phyloP scores from a whole-genome alignment of 2,329 filamentous ascomycete genomes.

The Xylaria sp. region DNA sequence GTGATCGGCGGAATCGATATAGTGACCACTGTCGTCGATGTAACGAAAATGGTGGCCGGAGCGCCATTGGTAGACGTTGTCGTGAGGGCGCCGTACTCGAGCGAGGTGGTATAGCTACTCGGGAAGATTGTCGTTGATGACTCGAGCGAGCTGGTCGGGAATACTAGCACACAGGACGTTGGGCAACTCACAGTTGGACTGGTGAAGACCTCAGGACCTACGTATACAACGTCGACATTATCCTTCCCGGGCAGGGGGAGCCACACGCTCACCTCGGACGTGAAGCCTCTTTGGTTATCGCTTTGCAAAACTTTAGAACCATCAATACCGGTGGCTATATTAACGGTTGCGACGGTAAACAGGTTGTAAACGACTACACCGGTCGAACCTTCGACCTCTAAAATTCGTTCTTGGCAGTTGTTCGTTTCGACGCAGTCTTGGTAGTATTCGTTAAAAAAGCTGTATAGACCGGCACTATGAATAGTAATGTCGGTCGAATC shows the following conservation, averaged over 20 bases:
- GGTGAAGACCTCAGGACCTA: conserved; percentile 30
- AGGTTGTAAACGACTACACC: conserved; percentile 32
- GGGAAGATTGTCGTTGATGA: conserved; percentile 35
- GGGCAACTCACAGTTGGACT: conserved; percentile 3
- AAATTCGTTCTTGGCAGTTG: conserved; percentile 67
- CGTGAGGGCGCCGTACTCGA: conserved; percentile 19
- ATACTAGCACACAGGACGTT: conserved; percentile 40
- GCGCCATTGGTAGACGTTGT: conserved; percentile 1
- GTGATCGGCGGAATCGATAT: conserved; percentile 4
- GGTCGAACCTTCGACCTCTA: conserved; percentile 43
- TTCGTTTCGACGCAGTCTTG: conserved; percentile 63
- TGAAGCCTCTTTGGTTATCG: conserved; percentile 38
- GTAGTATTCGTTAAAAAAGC: conserved; percentile 55
- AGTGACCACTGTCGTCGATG: conserved; percentile 2
- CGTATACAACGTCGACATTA: conserved; percentile 39
- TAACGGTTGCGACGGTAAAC: conserved; percentile 30
- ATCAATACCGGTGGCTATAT: conserved; percentile 35
- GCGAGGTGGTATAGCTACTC: conserved; percentile 25
- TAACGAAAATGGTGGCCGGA: not conserved
- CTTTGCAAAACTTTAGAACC: not conserved
- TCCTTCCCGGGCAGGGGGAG: conserved; percentile 41
- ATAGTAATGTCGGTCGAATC: not conserved
- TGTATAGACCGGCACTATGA: conserved; percentile 1
- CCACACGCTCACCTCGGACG: conserved; percentile 45
- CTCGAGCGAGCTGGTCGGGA: conserved; percentile 39